Conservation (phyloP, 306 rosid genomes). For the Herpetospermum pedunculosum region DNA sequence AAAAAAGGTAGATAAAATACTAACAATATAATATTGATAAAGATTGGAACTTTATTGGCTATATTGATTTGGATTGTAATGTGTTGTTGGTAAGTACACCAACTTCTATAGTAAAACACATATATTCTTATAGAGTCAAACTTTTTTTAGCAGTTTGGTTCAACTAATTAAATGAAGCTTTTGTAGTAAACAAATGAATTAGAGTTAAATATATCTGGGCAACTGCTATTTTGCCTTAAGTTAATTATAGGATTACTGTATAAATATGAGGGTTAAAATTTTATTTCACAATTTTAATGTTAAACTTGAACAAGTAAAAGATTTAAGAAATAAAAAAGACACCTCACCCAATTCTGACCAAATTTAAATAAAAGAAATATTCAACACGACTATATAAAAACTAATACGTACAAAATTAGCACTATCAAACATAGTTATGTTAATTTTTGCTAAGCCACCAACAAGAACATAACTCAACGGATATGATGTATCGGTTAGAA, state of each 20-base stretch:
- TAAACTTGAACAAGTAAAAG: no score
- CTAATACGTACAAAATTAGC: no score
- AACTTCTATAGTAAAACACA: not conserved
- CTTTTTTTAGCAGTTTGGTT: not conserved
- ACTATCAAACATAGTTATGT: no score
- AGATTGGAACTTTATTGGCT: not conserved
- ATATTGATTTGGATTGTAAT: not conserved
- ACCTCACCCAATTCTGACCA: not conserved
- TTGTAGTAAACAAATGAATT: not conserved
- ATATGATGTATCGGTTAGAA: no score
- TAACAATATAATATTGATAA: not conserved
- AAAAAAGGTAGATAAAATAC: not conserved
- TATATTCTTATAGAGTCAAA: not conserved
- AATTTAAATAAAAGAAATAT: no score
- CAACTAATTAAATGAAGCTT: not conserved
- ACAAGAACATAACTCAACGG: no score
- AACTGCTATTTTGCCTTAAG: not conserved
- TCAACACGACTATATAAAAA: no score
- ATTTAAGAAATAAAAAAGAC: not conserved
- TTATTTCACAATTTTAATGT: no score
- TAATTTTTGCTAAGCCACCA: no score
- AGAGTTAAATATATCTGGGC: no score
- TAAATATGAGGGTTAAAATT: no score
- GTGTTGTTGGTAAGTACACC: not conserved
- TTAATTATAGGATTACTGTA: not conserved